Conservation (phyloP, 768 basidiomycete genomes). For the Termitomyces sp. region DNA sequence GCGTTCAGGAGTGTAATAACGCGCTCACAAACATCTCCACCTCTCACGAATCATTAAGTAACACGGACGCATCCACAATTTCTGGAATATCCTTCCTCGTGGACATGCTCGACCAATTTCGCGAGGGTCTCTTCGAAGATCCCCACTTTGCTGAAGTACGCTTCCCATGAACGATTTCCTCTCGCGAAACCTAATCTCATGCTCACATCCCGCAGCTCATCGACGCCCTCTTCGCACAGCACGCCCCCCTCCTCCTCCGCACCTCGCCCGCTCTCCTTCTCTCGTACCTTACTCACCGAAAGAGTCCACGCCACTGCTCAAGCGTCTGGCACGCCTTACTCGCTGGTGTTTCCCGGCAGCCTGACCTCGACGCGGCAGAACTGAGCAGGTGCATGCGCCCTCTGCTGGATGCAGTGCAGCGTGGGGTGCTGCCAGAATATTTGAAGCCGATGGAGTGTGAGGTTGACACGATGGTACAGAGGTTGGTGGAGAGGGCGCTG, state of each 20-base stretch:
- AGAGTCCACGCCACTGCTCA: slow-evolving; percentile 23
- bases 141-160: slow-evolving; percentile 38
- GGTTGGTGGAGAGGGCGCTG: slow-evolving; percentile 34
- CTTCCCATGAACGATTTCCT: not conserved
- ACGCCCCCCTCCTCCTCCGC: slow-evolving; percentile 35
- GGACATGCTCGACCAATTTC: slow-evolving; percentile 48
- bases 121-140: slow-evolving; percentile 43
- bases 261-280: slow-evolving; percentile 40
- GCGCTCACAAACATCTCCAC: not conserved
- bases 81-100: slow-evolving; percentile 25
- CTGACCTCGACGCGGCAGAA: not conserved
- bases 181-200: not conserved
- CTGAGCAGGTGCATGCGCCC: slow-evolving; percentile 25
- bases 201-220: slow-evolving; percentile 28
- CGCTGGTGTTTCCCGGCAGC: not conserved
- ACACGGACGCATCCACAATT: not conserved
- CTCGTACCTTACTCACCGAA: slow-evolving; percentile 46
- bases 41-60: not conserved
- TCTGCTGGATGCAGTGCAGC: slow-evolving; percentile 37
- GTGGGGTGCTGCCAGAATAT: slow-evolving; percentile 35
- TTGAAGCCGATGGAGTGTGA: slow-evolving; percentile 38
- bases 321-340: slow-evolving; percentile 46
- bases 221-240: slow-evolving; percentile 36
- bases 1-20: slow-evolving; percentile 25
- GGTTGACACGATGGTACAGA: slow-evolving; percentile 39